These are phyloP conservation scores for Mortierella antarctica DNA, from an alignment of 192 early-diverging fungal genomes.

Conservation along the genomic window DNA sequence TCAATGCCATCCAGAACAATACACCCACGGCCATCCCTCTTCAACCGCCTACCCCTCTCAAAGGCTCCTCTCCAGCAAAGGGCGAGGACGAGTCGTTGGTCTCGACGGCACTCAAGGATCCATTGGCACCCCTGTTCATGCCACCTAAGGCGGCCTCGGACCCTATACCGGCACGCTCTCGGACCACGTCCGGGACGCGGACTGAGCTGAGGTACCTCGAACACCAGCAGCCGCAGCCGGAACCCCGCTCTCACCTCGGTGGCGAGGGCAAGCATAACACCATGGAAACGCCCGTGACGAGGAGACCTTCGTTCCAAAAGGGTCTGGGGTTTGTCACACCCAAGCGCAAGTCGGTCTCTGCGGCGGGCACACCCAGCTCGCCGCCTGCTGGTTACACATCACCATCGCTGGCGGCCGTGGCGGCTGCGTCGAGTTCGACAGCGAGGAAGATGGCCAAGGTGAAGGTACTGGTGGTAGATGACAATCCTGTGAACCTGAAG, in stretches of 20 bases:
- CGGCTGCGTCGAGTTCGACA: slow-evolving; percentile 28
- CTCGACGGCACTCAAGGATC: too few species aligned
- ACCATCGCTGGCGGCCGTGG: slow-evolving; percentile 26
- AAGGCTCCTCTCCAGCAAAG: not conserved
- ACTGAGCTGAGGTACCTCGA: slow-evolving; percentile 18
- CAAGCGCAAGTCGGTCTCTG: slow-evolving; percentile 3
- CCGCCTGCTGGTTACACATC: slow-evolving; percentile 17
- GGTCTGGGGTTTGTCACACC: slow-evolving; percentile 3
- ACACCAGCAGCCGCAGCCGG: slow-evolving; percentile 21
- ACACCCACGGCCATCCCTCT: not conserved
- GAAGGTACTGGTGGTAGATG: slow-evolving; percentile 58
- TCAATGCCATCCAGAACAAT: not conserved
- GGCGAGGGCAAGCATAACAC: not conserved
- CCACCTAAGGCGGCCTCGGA: not conserved
- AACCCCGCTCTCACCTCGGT: slow-evolving; percentile 9
- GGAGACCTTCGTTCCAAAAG: not conserved
- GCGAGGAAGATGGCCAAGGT: slow-evolving; percentile 33
- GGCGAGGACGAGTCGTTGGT: not conserved
- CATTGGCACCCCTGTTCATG: too few species aligned
- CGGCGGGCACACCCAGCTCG: slow-evolving; percentile 7
- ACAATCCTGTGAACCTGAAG: slow-evolving; percentile 58
- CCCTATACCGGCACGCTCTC: not conserved
- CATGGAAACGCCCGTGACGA: slow-evolving; percentile 8
- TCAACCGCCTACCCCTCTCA: slow-evolving; percentile 7
- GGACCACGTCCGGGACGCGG: slow-evolving; percentile 8